These are phyloP conservation scores for Exophiala dermatitidis DNA, from an alignment of 2,329 filamentous ascomycete species.

Conservation along the genomic window DNA sequence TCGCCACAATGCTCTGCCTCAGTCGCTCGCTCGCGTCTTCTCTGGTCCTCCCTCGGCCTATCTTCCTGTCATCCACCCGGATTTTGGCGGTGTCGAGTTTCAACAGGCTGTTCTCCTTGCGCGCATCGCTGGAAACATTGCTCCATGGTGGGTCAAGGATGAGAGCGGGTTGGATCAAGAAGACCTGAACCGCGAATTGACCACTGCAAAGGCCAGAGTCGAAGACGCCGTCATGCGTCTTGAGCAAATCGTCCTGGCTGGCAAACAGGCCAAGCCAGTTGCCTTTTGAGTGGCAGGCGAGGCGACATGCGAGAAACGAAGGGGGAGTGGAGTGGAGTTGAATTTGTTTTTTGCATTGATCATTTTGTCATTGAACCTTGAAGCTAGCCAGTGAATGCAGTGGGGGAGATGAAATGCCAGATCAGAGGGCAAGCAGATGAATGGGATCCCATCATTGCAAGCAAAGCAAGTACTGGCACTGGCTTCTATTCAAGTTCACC, in stretches of 20 bases:
- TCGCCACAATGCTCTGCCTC: slow-evolving; percentile 10
- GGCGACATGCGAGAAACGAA: not conserved
- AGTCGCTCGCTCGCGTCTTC: slow-evolving; percentile 1
- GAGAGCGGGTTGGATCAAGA: slow-evolving; percentile 4
- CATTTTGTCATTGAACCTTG: too few relatives aligned
- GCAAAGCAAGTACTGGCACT: too few relatives aligned
- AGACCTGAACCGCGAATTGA: slow-evolving; percentile 7
- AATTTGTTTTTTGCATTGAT: too few relatives aligned
- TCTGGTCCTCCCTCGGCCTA: not conserved
- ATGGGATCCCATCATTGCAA: too few relatives aligned
- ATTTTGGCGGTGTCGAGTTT: slow-evolving; percentile 16
- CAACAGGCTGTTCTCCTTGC: slow-evolving; percentile 16
- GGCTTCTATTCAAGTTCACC: too few relatives aligned
- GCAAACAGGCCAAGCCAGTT: not conserved
- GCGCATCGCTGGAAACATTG: slow-evolving; percentile 17
- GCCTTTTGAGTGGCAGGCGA: not conserved
- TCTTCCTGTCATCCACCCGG: slow-evolving; percentile 4
- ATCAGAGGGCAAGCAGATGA: too few relatives aligned
- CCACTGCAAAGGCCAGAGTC: slow-evolving; percentile 9
- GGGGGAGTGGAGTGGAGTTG: not conserved
- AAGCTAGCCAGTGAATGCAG: too few relatives aligned
- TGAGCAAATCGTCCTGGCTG: slow-evolving; percentile 6
- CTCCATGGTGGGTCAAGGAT: slow-evolving; percentile 22
- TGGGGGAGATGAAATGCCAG: too few relatives aligned
- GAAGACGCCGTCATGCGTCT: slow-evolving; percentile 7